Base-by-base conservation (phyloP, 1,284 basidiomycete genomes). In the Pyrrhoderma noxium region DNA sequence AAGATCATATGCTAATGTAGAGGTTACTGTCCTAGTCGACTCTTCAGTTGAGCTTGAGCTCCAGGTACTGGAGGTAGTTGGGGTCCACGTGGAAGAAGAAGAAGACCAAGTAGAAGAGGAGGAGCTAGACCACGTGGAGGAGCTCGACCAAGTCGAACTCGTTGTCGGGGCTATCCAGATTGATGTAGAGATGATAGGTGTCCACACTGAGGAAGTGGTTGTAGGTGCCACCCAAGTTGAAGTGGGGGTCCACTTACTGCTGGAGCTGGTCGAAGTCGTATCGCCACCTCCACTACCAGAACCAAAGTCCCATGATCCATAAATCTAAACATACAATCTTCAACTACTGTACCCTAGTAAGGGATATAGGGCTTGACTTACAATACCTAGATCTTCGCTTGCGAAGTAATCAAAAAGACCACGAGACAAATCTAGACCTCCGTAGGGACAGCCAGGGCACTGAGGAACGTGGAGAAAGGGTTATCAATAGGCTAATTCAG, bases 351-450 rank as follows among this genome's bases (percentile, higher is more conserved):
- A n/a, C 14, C 38, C n/a, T n/a, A n/a, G n/a, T n/a, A n/a, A n/a
- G n/a, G n/a, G n/a, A 27, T 14, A 42, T 18, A 36, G 3, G 23
- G 8, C 3, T 19, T 19, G 22, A 23, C 48, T 11, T 27, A 49
- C 48, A 18, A 80, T 71, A 53, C 87, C 89, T 0, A 48, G 60
- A 45, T 59, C 57, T 54, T 69, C 61, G 22, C 61, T n/a, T 0
- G 74, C 75, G 54, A 87, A 84, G 67, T 67, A 75, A 2, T 60
- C 46, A 71, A 96, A 96, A 40, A 96, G 77, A 47, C 81, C 75
- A 9, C 66, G 64, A 21, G 87, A 86, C 55, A 94, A 73, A 71
- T 96, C 93, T 52, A 96, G 77, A 39, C 77, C 88, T 35, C 77
- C 81, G 40, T 65, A 75, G 2, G 80, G 78, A 64, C 89, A 93